These are phyloP conservation scores for Capsicum pubescens DNA, from an alignment of 257 asterid species.

Conservation along the genomic window DNA sequence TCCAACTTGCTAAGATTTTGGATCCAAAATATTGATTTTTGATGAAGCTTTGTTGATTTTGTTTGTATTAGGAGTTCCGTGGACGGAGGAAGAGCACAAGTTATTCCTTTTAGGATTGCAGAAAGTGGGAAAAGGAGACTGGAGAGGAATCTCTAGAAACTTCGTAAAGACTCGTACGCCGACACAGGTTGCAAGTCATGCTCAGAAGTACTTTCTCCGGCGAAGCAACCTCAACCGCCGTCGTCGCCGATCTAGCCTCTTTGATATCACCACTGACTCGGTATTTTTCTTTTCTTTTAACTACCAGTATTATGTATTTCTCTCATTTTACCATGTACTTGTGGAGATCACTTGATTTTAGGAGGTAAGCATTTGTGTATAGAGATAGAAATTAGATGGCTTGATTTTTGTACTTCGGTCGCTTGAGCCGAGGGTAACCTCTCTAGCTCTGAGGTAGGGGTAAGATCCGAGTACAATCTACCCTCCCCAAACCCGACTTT, in stretches of 20 bases:
- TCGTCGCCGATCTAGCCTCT: slow-evolving; percentile 91
- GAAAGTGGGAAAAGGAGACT: slow-evolving; percentile 86
- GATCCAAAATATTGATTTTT: background rate
- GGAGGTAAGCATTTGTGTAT: background rate
- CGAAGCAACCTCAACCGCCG: slow-evolving; percentile 75
- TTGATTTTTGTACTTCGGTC: background rate
- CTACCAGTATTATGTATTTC: background rate
- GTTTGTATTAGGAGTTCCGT: slow-evolving; percentile 68
- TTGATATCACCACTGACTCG: slow-evolving; percentile 84
- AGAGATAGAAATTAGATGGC: background rate
- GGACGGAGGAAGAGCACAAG: slow-evolving; percentile 94
- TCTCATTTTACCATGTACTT: background rate
- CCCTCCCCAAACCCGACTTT: too few relatives aligned
- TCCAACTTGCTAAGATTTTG: background rate
- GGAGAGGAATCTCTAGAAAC: slow-evolving; percentile 91
- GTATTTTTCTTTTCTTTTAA: slow-evolving; percentile 41
- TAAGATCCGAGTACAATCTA: too few relatives aligned
- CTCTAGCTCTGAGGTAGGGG: too few relatives aligned
- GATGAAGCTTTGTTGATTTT: background rate
- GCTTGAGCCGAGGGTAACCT: too few relatives aligned
- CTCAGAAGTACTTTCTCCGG: slow-evolving; percentile 87
- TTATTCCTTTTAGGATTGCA: slow-evolving; percentile 80
- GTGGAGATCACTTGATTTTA: background rate
- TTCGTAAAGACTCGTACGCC: slow-evolving; percentile 91
- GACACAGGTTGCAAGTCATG: slow-evolving; percentile 96